phyloP scores from a whole-genome alignment of 768 basidiomycete species.

The Austroboletus festivus region DNA sequence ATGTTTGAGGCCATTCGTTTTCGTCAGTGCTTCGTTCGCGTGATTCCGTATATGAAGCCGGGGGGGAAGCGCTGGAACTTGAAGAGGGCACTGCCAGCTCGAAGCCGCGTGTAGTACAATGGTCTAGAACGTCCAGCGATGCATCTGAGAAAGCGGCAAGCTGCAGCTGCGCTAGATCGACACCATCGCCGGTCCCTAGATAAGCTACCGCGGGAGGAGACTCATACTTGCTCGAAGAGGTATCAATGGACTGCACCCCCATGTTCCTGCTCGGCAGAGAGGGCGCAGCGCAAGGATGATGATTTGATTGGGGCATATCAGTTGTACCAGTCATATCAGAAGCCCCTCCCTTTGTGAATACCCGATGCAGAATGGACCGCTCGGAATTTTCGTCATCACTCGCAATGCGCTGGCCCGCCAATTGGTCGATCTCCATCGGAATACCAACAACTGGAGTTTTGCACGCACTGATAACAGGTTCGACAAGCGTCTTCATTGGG shows the following conservation, averaged over 20 bases:
- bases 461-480: not conserved
- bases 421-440: conserved; percentile 1
- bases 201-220: not conserved
- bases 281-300: conserved; percentile 1
- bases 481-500: not conserved
- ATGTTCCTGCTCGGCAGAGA: conserved; percentile 9
- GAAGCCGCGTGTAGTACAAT: not conserved
- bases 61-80: not conserved
- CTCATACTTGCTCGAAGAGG: conserved; percentile 1
- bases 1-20: conserved; percentile 8
- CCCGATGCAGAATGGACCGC: conserved; percentile 1
- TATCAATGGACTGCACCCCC: conserved; percentile 1
- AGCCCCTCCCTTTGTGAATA: not conserved
- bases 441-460: not conserved
- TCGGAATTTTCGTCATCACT: conserved; percentile 1
- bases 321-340: not conserved
- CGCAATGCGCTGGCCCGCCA: not conserved
- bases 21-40: conserved; percentile 8
- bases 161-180: conserved; percentile 5
- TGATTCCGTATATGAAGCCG: conserved; percentile 4
- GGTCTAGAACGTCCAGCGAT: conserved; percentile 3
- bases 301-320: conserved; percentile 3
- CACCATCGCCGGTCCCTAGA: not conserved
- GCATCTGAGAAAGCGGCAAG: conserved; percentile 1
- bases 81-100: conserved; percentile 2